Evolutionary conservation across 2,329 filamentous ascomycete species (phyloP), one percentile per base, ranked within the genome.

Genomic region (Coniochaeta prunicola): DNA sequence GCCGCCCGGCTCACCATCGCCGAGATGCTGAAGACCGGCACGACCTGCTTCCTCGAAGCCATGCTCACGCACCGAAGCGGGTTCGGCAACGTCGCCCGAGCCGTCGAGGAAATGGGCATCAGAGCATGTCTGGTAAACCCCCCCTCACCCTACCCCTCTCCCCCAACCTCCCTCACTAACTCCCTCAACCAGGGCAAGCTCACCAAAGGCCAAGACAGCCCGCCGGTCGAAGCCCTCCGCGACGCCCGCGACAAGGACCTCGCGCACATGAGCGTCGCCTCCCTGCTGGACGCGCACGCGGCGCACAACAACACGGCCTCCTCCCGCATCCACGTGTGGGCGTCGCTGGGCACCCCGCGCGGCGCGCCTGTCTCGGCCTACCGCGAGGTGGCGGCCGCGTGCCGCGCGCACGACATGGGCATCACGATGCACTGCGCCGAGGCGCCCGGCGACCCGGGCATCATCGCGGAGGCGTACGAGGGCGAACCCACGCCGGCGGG

Each of bases 31-130:
- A 74, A 74, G 64, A 74, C 71, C 4, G 78, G 78, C 0, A 80
- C 78, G 4, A 81, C 78, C 2, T 79, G 75, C 61, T 81, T 82
- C 61, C 67, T 81, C 6, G 78, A 81, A 64, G 79, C 77, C 45
- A 80, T 81, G 78, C 72, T 78, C 58, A 69, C 68, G 8, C 63
- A 65, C 58, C 53, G 65, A 9, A 64, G 60, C 57, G 68, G 66
- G 2, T 61, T 70, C 50, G 67, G 57, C 34, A 65, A 67, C 36
- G 65, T 65, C 1, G 64, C 64, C 5, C 24, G 59, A 3, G 64
- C 63, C 4, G 64, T 65, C 21, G 40, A 48, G 4, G 64, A 66
- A 36, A 63, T 54, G 56, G 64, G 64, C 13, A 62, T 64, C 12
- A 60, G 64, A 10, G 64, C 64, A 4, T 66, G 64, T 42, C 60